phyloP scores from a whole-genome alignment of 139 green algal species.

The Chlamydomonas schloesseri region DNA sequence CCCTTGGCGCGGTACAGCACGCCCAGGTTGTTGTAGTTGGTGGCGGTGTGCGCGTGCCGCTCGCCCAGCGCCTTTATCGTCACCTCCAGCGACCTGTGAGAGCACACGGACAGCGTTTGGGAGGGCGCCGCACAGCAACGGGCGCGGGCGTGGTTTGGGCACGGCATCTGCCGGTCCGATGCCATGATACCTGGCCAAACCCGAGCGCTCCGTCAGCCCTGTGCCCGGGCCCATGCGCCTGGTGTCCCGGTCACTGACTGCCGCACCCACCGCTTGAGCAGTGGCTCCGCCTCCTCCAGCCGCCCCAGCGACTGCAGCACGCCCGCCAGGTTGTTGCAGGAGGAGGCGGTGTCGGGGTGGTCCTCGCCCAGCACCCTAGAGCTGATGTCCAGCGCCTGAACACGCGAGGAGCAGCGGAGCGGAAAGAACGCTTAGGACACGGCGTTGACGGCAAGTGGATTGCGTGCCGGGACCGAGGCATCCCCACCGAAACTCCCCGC shows the following conservation, averaged over 20 bases:
- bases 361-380: constrained; percentile 1
- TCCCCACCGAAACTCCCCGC: no score
- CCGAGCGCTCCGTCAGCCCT: no score
- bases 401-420: not conserved
- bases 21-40: constrained; percentile 33
- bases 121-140: no score
- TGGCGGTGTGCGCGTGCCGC: constrained; percentile 28
- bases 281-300: constrained; percentile 31
- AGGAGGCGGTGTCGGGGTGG: constrained; percentile 35
- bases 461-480: no score
- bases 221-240: no score
- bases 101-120: no score
- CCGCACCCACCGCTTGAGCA: constrained; percentile 8
- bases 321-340: constrained; percentile 34
- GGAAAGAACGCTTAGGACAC: no score
- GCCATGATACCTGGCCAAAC: no score
- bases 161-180: no score
- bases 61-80: constrained; percentile 4
- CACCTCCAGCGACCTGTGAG: constrained; percentile 4
- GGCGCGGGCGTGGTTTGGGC: no score
- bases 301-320: constrained; percentile 34
- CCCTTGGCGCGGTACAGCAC: constrained; percentile 25
- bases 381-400: constrained; percentile 28
- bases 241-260: no score
- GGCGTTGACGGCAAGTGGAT: no score